These are phyloP conservation scores for Coix lacrymajobi DNA, from an alignment of 176 grass and related monocot genomes.

Conservation along the genomic window DNA sequence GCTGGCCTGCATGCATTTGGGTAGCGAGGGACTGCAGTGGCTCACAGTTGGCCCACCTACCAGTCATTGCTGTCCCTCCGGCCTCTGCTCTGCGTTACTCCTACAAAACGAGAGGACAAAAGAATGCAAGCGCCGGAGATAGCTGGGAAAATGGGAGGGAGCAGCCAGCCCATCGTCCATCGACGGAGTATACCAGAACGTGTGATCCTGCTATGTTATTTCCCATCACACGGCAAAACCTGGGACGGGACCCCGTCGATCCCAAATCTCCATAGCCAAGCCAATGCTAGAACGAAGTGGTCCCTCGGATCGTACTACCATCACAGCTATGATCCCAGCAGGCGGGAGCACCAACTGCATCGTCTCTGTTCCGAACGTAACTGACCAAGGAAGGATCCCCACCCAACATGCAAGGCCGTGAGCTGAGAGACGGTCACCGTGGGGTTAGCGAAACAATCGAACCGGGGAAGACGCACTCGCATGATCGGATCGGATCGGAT, in stretches of 20 bases:
- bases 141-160: background rate
- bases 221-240: background rate
- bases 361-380: background rate
- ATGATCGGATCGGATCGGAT: background rate
- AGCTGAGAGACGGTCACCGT: background rate
- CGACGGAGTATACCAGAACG: background rate
- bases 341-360: background rate
- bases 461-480: background rate
- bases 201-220: background rate
- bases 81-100: too few species aligned
- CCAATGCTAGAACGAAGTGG: background rate
- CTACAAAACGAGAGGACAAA: too few species aligned
- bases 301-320: background rate
- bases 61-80: too few species aligned
- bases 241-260: background rate
- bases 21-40: too few species aligned
- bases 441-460: background rate
- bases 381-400: background rate
- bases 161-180: too few species aligned
- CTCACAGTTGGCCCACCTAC: too few species aligned
- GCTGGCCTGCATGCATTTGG: background rate
- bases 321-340: background rate
- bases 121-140: background rate
- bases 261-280: background rate
- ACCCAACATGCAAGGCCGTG: background rate